Conservation (phyloP, 768 basidiomycete genomes). For the Crassisporium funariophilum region DNA sequence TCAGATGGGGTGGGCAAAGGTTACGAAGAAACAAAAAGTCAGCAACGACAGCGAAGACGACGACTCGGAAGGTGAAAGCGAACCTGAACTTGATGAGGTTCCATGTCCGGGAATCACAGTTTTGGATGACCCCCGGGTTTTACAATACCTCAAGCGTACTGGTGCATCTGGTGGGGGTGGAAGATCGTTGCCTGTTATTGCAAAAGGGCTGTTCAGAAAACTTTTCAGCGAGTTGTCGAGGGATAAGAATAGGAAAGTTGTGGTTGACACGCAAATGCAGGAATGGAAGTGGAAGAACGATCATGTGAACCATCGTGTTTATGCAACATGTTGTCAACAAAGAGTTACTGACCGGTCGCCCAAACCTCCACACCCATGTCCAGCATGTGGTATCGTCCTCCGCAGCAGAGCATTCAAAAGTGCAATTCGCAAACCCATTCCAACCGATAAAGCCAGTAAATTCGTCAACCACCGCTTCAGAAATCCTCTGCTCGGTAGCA, state of each 20-base stretch:
- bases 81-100: neutral
- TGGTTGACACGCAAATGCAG: conserved; percentile 13
- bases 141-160: conserved; percentile 16
- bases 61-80: neutral
- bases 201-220: conserved; percentile 4
- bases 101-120: conserved; percentile 14
- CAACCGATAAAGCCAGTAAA: neutral
- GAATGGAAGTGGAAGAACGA: conserved; percentile 30
- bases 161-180: conserved; percentile 16
- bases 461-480: neutral
- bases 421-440: neutral
- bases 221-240: conserved; percentile 6
- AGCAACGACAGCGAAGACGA: neutral
- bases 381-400: neutral
- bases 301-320: conserved; percentile 7
- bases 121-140: neutral
- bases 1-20: conserved; percentile 1
- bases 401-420: neutral
- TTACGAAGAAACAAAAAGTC: neutral
- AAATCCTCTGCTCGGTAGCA: neutral
- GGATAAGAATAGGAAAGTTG: neutral
- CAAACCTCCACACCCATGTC: conserved; percentile 1
- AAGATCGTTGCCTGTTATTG: conserved; percentile 7
- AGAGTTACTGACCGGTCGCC: neutral
- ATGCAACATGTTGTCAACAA: conserved; percentile 2